These are phyloP conservation scores for Coemansia sp. DNA, from an alignment of 192 early-diverging fungal genomes.

Conservation along the genomic window DNA sequence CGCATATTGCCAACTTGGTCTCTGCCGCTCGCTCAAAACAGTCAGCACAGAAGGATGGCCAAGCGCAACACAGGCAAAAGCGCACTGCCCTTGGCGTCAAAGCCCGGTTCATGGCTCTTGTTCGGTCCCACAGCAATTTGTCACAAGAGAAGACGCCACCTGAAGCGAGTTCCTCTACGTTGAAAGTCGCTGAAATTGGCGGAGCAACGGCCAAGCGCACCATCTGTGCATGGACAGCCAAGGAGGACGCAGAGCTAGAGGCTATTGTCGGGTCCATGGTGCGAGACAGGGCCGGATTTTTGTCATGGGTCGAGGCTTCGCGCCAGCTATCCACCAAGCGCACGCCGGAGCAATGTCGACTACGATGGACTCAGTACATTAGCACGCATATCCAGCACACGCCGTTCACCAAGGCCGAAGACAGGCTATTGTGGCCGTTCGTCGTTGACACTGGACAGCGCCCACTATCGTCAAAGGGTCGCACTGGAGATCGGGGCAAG, in stretches of 20 bases:
- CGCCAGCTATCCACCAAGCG: conserved; percentile 15
- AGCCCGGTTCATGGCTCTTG: neutral
- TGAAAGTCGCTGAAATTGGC: neutral
- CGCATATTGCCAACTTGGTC: conserved; percentile 23
- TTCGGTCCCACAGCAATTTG: neutral
- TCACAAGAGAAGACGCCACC: neutral
- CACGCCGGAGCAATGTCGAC: conserved; percentile 9
- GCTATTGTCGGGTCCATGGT: conserved; percentile 12
- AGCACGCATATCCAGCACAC: conserved; percentile 29
- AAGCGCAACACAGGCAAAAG: neutral
- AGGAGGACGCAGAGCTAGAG: conserved; percentile 26
- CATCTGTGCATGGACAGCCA: conserved; percentile 16
- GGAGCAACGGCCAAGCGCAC: neutral
- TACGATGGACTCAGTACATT: conserved; percentile 22
- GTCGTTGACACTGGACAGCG: conserved; percentile 7
- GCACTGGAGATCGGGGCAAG: neutral
- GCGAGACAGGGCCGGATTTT: conserved; percentile 3
- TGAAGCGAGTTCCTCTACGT: neutral
- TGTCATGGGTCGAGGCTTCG: conserved; percentile 24
- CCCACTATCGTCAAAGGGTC: neutral
- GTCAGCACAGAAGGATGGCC: neutral
- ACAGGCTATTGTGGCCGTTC: conserved; percentile 31
- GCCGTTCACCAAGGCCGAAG: conserved; percentile 26
- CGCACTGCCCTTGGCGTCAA: conserved; percentile 6
- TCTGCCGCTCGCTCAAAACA: neutral